Base-by-base conservation (phyloP, 2,329 filamentous ascomycete species). In the Penicillium sp. region DNA sequence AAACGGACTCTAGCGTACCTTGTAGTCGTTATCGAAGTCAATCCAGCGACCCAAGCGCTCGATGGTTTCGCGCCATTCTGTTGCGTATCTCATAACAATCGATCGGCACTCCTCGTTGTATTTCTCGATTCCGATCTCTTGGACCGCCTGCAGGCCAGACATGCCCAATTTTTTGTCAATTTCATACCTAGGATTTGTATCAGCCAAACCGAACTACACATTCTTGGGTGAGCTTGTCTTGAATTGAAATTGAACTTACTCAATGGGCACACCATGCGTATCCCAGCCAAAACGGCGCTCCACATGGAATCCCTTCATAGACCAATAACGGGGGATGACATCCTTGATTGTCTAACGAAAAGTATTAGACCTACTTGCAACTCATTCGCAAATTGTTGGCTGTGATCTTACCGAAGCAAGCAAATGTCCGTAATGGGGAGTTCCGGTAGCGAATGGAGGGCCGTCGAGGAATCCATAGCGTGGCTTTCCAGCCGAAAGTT, bases 11-110 rank as follows among this genome's bases (percentile, higher is more conserved):
- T 15, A 23, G 51, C 67, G 21, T 67, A 86, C 86, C 85, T 96
- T 96, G 80, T 96, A 97, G 72, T 97, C 91, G 66, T 96, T 94
- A 75, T 97, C 93, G 65, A 97, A 97, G 75, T 97, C 93, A 66
- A 97, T 94, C 93, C 93, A 97, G 55, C 93, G 87, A 54, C 93
- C 93, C 39, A 97, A 77, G 58, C 93, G 82, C 69, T 96, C 91
- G 65, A 97, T 89, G 27, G 91, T 96, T 60, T 86, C 78, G 66
- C 91, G 85, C 93, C 93, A 97, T 72, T 97, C 93, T 16, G 81
- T 75, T 12, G 91, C 86, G 71, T 89, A 97, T 67, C 89, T 85
- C 90, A 97, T 96, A 64, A 97, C 93, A 72, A 97, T 96, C 59
- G 90, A 86, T 58, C 88, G 84, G 74, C 93, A 97, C 77, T 96